Evolutionary conservation across 2,329 filamentous ascomycete genomes (phyloP), one percentile per base, ranked within the genome.

Genomic region (Cordyceps fumosorosea): DNA sequence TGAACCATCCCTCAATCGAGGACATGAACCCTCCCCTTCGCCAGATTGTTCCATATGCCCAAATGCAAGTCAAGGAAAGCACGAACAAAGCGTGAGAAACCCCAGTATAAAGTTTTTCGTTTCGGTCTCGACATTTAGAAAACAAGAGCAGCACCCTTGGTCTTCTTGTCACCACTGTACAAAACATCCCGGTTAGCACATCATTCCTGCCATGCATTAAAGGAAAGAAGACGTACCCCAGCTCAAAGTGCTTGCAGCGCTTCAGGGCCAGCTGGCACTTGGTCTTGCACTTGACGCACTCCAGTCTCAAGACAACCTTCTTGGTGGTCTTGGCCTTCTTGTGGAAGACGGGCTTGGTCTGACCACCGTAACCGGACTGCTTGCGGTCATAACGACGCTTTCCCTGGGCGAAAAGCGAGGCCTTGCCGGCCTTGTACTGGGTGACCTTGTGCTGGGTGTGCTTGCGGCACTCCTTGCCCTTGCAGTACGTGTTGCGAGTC

Each of bases 241-340:
- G 85, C 86, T 99, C 95, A 83, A 99, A 99, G 88, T 99, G 95
- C 90, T 99, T 99, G 92, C 95, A 99, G 79, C 95, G 91, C 90
- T 99, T 99, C 81, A 99, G 85, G 73, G 95, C 87, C 77, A 99
- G 86, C 85, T 99, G 92, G 81, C 88, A 88, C 89, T 97, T 98
- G 79, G 91, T 89, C 90, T 98, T 98, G 91, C 95, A 99, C 73
- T 83, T 80, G 77, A 91, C 93, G 86, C 95, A 99, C 82, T 99
- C 95, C 81, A 99, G 84, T 84, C 95, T 89, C 81, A 99, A 84
- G 76, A 99, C 96, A 74, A 99, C 90, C 89, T 99, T 99, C 91
- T 99, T 99, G 78, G 95, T 99, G 73, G 95, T 99, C 90, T 99
- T 99, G 72, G 95, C 95, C 86, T 97, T 98, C 89, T 98, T 99